Evolutionary conservation across 2,329 filamentous ascomycete genomes (phyloP), one percentile per base, ranked within the genome.

Genomic region (Scedosporium dehoogii): DNA sequence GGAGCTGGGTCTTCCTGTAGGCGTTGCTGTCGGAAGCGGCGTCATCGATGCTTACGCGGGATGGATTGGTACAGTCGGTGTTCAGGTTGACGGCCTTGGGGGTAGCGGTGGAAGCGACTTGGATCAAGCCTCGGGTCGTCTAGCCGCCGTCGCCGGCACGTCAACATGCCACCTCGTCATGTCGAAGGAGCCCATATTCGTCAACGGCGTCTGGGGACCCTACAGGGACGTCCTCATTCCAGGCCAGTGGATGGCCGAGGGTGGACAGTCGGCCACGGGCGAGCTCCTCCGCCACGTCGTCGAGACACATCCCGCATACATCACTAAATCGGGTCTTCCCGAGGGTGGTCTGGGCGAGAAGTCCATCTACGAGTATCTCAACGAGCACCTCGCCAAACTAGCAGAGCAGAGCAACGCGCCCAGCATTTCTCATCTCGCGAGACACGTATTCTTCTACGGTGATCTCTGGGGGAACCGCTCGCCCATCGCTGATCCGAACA

Each of bases 21-120:
- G 92, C 46, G 94, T 97, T 68, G 91, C 94, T 18, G 89, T 99
- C 62, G 94, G 94, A 61, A 96, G 91, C 70, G 92, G 92, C 74
- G 94, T 99, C 66, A 99, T 99, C 71, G 94, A 99, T 73, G 94
- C 94, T 18, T 99, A 99, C 70, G 94, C 94, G 64, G 94, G 94
- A 66, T 99, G 94, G 94, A 94, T 99, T 68, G 94, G 94, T 65
- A 97, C 94, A 1, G 94, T 99, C n/a, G 94, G 94, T 63, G 93
- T 94, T 64, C 97, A 97, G 75, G 91, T 97, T 68, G 84, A 91
- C 67, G 83, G 96, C 16, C 77, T 81, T 63, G 33, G 41, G 9
- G 5, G 59, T 55, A 44, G 48, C 16, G 6, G 59, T 1, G 23
- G 21, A 71, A 96, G 96, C 75, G 91, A 96, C 71, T 84, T 94